Base-by-base conservation (phyloP, 2,329 filamentous ascomycete species). In the Monosporascus sp. region DNA sequence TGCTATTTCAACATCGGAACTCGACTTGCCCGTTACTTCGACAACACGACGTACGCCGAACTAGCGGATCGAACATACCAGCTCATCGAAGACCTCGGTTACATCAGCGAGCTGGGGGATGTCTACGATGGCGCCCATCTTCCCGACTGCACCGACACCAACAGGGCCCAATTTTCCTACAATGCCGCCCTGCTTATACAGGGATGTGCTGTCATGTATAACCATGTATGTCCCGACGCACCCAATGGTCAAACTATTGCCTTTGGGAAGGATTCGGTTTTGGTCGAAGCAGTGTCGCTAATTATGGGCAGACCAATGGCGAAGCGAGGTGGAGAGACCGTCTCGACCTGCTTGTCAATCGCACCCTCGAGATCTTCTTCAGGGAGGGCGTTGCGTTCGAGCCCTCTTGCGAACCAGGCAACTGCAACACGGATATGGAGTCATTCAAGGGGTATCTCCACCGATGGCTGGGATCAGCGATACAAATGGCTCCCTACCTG, bases 361-460 rank as follows among this genome's bases (percentile, higher is more conserved):
- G 73, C 3, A 71, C 76, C 1, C 55, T 79, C 19, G 63, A 71
- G n/a, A 69, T 74, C 55, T 84, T 84, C 69, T 83, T 82, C 70
- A 74, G 74, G 43, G 69, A 81, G 16, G 77, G 77, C 43, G 75
- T 87, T 59, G 83, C 88, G 60, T 82, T 74, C 52, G 89, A 93
- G 68, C 70, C 81, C 3, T 75, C 83, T 14, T 93, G 89, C 71
- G 87, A 91, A 60, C 71, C 76, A 3, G 70, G 65, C 22, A 78
- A 72, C 20, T 93, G 89, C 74, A 85, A 85, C 54, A 76, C 80
- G 48, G 89, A 93, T 62, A 88, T 91, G 76, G 70, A 82, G 55
- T 82, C 82, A 2, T 91, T 87, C 79, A 89, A 89, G 70, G 86
- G 86, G 40, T 85, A 86, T 54, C 74, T 89, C 19, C 78, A 84